Percentiles rank a stretch among this genome's conserved stretches.
These are phyloP conservation scores for Tetrapyrgos nigripes DNA, from an alignment of 1,284 basidiomycete species.

Conservation along the genomic window DNA sequence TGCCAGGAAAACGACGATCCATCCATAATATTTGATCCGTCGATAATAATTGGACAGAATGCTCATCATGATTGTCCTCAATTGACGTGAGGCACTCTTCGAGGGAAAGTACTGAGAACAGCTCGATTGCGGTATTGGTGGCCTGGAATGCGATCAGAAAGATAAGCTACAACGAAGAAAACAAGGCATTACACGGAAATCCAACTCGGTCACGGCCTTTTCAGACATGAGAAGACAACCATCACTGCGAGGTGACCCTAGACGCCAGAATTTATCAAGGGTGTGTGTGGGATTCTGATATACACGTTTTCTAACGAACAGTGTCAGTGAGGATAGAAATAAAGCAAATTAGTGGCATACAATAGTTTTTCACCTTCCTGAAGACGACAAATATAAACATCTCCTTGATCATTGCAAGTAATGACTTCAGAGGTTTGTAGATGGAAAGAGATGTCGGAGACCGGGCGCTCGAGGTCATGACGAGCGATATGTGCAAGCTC, in stretches of 20 bases:
- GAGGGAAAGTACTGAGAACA: constrained; percentile 40
- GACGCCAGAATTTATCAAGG: constrained; percentile 40
- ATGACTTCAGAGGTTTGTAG: constrained; percentile 34
- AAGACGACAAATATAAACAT: constrained; percentile 45
- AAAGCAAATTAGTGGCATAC: constrained; percentile 27
- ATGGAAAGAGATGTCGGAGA: constrained; percentile 52
- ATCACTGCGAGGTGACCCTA: constrained; percentile 24
- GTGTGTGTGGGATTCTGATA: neutral
- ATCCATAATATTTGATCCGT: constrained; percentile 72
- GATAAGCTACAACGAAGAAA: neutral
- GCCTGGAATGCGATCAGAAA: constrained; percentile 26
- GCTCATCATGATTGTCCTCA: constrained; percentile 47
- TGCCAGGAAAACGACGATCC: constrained; percentile 60
- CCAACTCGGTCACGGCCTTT: constrained; percentile 42
- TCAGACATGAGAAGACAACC: constrained; percentile 40
- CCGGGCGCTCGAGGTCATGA: constrained; percentile 43
- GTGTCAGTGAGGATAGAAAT: neutral
- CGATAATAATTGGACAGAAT: constrained; percentile 58
- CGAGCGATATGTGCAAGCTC: constrained; percentile 44
- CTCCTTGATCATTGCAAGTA: constrained; percentile 52
- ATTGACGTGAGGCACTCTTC: constrained; percentile 57
- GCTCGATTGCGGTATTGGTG: constrained; percentile 24
- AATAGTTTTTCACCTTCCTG: constrained; percentile 31
- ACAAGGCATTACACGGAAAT: constrained; percentile 52
- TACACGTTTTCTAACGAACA: neutral